A percentile compares a stretch with the other conserved stretches of the same genome.
phyloP scores from a whole-genome alignment of 495 filamentous ascomycete species.

The Ramalina peruviana region DNA sequence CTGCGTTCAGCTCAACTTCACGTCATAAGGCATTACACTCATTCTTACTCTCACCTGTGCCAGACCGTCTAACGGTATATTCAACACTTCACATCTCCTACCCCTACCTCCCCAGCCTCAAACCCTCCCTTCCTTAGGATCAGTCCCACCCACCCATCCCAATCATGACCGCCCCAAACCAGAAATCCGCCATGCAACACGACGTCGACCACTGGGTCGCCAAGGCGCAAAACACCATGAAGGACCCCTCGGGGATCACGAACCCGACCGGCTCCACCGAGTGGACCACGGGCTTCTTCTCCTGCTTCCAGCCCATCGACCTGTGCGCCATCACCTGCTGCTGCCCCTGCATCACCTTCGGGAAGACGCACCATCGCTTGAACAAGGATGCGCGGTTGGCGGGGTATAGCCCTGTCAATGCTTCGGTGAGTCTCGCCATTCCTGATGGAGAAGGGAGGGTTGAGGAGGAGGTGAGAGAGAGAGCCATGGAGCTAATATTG shows the following conservation, averaged over 20 bases:
- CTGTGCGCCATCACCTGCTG: constrained; percentile 17
- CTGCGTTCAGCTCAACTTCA: no score
- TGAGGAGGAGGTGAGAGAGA: no score
- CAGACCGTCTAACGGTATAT: no score
- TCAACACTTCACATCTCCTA: no score
- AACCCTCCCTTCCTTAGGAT: no score
- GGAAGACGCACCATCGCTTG: constrained; percentile 31
- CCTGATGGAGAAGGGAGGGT: no score
- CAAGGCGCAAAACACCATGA: neutral
- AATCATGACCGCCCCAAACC: neutral
- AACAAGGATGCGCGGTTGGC: constrained; percentile 24
- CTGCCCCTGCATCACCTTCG: constrained; percentile 33
- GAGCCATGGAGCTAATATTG: no score
- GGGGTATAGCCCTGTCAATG: constrained; percentile 31
- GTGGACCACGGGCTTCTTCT: constrained; percentile 22
- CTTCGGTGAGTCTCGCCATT: constrained; percentile 18
- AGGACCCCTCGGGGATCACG: neutral
- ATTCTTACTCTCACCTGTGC: no score
- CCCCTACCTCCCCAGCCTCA: no score
- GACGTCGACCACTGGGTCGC: neutral
- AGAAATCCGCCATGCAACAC: neutral
- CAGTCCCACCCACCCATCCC: neutral
- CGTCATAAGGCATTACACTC: no score
- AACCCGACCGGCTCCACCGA: constrained; percentile 15
- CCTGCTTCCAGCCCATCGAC: constrained; percentile 27